These are phyloP conservation scores for Baudoinia panamericana DNA, from an alignment of 495 filamentous ascomycete species.

Conservation along the genomic window DNA sequence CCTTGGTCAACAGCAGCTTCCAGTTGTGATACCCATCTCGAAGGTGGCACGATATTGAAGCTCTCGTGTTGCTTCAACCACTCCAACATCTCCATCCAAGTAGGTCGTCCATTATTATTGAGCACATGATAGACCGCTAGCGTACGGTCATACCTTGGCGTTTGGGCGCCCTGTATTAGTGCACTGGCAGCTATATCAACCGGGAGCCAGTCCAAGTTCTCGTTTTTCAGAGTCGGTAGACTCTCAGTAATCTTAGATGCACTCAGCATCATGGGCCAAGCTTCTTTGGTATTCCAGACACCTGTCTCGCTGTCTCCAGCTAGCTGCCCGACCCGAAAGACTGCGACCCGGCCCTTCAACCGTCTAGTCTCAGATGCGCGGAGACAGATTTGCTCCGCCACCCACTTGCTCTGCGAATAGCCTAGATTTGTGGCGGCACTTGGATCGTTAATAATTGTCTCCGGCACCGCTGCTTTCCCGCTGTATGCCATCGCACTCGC, in stretches of 20 bases:
- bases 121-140: constrained; percentile 37
- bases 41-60: constrained; percentile 31
- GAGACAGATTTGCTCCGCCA: constrained; percentile 41
- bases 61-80: constrained; percentile 29
- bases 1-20: constrained; percentile 23
- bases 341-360: constrained; percentile 26
- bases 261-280: constrained; percentile 48
- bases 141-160: constrained; percentile 12
- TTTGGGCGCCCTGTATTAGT: constrained; percentile 34
- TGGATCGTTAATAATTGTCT: constrained; percentile 38
- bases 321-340: constrained; percentile 48
- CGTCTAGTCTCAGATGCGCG: constrained; percentile 18
- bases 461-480: constrained; percentile 28
- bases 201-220: constrained; percentile 43
- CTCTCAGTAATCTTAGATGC: constrained; percentile 34
- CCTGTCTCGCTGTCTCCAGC: constrained; percentile 40
- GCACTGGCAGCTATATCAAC: constrained; percentile 42
- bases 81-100: constrained; percentile 35
- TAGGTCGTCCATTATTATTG: constrained; percentile 32
- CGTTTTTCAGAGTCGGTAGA: constrained; percentile 40
- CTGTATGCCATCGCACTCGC: constrained; percentile 29
- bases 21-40: constrained; percentile 33
- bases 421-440: constrained; percentile 40
- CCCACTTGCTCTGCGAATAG: constrained; percentile 51
- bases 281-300: constrained; percentile 51